Evolutionary conservation across 495 filamentous ascomycete species (phyloP), one percentile per base, ranked within the genome.

Genomic region (Umbilicaria muhlenbergii): DNA sequence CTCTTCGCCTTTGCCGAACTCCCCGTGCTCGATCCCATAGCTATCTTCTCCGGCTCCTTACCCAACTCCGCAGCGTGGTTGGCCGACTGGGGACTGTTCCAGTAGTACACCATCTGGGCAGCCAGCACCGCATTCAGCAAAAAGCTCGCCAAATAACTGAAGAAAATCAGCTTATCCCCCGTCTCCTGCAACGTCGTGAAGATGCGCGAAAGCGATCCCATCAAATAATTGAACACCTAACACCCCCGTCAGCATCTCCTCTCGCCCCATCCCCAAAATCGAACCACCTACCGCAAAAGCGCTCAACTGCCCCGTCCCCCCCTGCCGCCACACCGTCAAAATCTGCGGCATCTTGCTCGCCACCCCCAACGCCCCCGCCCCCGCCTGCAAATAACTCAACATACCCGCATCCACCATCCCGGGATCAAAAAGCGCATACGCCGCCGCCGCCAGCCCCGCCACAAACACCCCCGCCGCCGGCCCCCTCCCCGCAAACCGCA

Each of bases 121-220:
- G 86, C 91, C 44, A 96, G 66, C 43, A 98, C 71, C 48, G 79
- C 63, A 64, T 98, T 98, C 51, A 98, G 75, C 28, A 70, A 63
- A 58, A 93, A 94, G 17, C 83, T 92, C 2, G 83, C 85, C 37
- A 95, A 60, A 69, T 91, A 95, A 17, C 86, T 81, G 58, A 89
- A 94, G 13, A 98, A 73, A 51, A 98, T 95, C 44, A 96, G 68
- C 59, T 83, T 83, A 61, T 98, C 91, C 51, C 91, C 80, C 48
- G 95, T 87, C 68, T 98, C 91, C 54, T 94, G 85, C 39, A 96
- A 62, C 2, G 92, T 98, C 15, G 91, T 98, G 62, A 94, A 95
- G 67, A 98, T 92, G 53, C 91, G 80, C 11, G 85, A 81, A 34
- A 94, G 75, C 45, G 84, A 91, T 11, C 91, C 91, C 53, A 75